These are phyloP conservation scores for Saccharomyces pastorianus DNA, from an alignment of 1,139 yeast species.

Conservation along the genomic window DNA sequence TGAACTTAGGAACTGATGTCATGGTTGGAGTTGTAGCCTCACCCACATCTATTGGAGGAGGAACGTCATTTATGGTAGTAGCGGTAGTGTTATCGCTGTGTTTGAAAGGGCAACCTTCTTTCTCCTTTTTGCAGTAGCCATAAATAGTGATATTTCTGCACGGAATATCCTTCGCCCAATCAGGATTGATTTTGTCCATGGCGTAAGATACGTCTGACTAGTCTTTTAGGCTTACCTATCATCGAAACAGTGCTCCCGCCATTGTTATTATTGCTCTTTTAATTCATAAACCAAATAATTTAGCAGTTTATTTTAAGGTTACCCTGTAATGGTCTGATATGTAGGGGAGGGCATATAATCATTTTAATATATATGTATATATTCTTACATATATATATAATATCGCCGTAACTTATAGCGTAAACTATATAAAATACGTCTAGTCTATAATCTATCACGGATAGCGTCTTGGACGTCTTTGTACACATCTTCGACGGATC, in stretches of 20 bases:
- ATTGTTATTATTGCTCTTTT: neutral
- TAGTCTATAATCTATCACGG: slow-evolving; percentile 28
- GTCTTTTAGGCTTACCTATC: neutral
- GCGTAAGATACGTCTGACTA: neutral
- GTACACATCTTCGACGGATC: slow-evolving; percentile 72
- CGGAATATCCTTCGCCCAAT: slow-evolving; percentile 68
- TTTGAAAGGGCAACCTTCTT: slow-evolving; percentile 80
- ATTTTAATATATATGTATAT: neutral
- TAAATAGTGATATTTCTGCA: slow-evolving; percentile 80
- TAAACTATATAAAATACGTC: neutral
- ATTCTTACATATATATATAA: slow-evolving; percentile 2
- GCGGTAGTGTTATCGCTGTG: slow-evolving; percentile 36
- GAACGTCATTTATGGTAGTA: slow-evolving; percentile 1
- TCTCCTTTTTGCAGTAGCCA: slow-evolving; percentile 84
- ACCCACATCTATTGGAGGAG: neutral
- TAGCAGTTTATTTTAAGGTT: neutral
- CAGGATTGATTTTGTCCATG: slow-evolving; percentile 32
- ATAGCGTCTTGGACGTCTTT: slow-evolving; percentile 60
- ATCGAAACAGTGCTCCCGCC: neutral
- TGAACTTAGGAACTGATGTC: slow-evolving; percentile 21
- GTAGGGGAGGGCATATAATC: neutral
- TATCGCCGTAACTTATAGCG: neutral
- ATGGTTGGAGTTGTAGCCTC: slow-evolving; percentile 6
- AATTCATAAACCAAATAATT: neutral
- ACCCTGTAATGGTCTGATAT: neutral